Evolutionary conservation across 1,284 basidiomycete genomes (phyloP), one percentile per base, ranked within the genome.

Genomic region (Hymenochaete sp.): DNA sequence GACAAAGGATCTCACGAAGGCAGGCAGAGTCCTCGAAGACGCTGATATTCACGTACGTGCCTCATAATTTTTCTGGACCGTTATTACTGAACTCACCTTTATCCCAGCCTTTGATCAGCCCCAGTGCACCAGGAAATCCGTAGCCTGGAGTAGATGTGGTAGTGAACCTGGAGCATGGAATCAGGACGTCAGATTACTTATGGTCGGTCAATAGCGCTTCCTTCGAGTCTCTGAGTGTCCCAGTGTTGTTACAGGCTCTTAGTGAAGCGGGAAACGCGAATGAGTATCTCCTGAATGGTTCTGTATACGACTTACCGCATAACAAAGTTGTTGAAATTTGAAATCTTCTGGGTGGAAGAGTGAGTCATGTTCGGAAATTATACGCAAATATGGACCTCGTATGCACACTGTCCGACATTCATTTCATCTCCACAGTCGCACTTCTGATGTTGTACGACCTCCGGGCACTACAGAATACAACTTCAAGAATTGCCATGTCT

Each of bases 231-330:
- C 66, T 65, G 0, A 46, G 54, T 2, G 44, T 52, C 2, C 66
- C 67, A 9, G 59, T 63, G 1, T 53, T 68, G 1, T 42, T 68
- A 28, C 72, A 75, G 48, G 67, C 75, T 24, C 51, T 75, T 19
- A 72, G 65, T 38, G 73, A 73, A 3, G 57, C 60, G 11, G 50
- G 54, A 22, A 37, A 51, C 3, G 59, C 68, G 0, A 53, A 62
- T 26, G 57, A 63, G 4, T 53, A 73, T 2, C 52, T 72, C 4
- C 71, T 70, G 1, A 44, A 56, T 2, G 69, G 66, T 2, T 62
- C 59, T 5, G 61, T 70, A 9, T 66, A 62, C 40, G 48, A 55
- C 27, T 25, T 47, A 3, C 47, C 29, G 9, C 14, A 14, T 13
- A 32, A 32, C 14, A 32, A 42, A 7, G 28, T 32, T 4, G 16